phyloP scores from a whole-genome alignment of 1,139 yeast genomes.

The Debaryomyces fabryi region DNA sequence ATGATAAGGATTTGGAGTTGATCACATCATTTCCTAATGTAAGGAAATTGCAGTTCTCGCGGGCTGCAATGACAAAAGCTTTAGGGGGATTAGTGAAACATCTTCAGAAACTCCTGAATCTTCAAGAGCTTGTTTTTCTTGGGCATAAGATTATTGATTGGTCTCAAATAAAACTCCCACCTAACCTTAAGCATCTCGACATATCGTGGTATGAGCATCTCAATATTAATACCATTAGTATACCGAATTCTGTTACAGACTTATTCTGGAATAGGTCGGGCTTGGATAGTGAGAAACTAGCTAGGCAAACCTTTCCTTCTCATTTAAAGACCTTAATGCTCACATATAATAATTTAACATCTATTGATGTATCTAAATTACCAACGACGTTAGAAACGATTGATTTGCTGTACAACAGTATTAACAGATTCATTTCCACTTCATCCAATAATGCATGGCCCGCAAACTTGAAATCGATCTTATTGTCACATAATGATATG shows the following conservation, averaged over 20 bases:
- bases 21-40: conserved; percentile 31
- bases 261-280: conserved; percentile 38
- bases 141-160: conserved; percentile 37
- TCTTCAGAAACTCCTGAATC: conserved; percentile 13
- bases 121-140: conserved; percentile 32
- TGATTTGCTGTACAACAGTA: conserved; percentile 31
- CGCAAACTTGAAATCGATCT: conserved; percentile 24
- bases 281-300: conserved; percentile 19
- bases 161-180: conserved; percentile 28
- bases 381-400: conserved; percentile 32
- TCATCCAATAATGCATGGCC: conserved; percentile 34
- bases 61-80: conserved; percentile 22
- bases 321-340: conserved; percentile 36
- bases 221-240: conserved; percentile 17
- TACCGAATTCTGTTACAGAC: conserved; percentile 25
- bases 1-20: conserved; percentile 23
- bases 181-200: conserved; percentile 31
- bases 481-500: conserved; percentile 28
- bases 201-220: conserved; percentile 36
- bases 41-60: conserved; percentile 33
- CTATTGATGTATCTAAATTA: conserved; percentile 25
- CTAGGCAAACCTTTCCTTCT: conserved; percentile 21
- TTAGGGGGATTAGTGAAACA: conserved; percentile 10
- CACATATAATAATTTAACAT: conserved; percentile 30
- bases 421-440: conserved; percentile 12